Percentiles rank a stretch among this genome's conserved stretches.
Evolutionary conservation across 1,284 basidiomycete genomes (phyloP).

Genomic region (Tilletia walkeri): DNA sequence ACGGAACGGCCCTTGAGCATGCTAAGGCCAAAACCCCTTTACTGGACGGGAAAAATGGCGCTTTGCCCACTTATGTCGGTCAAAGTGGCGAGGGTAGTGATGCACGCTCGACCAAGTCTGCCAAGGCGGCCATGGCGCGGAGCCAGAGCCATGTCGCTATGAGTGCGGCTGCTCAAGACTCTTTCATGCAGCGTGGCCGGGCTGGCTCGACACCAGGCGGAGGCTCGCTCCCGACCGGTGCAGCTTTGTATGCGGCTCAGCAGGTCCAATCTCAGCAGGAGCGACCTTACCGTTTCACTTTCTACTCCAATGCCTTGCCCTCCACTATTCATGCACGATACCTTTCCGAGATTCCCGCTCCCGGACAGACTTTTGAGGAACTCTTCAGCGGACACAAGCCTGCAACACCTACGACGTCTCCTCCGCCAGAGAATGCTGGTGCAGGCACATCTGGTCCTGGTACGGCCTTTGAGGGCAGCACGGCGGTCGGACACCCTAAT

Average conservation of each 20-base stretch:
- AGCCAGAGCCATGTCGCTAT: slow-evolving; percentile 13
- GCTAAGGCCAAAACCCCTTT: slow-evolving; percentile 53
- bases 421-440: neutral
- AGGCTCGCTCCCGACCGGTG: slow-evolving; percentile 12
- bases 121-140: slow-evolving; percentile 17
- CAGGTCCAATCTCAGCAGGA: slow-evolving; percentile 26
- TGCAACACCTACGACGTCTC: neutral
- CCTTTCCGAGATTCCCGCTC: slow-evolving; percentile 86
- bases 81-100: slow-evolving; percentile 37
- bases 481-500: slow-evolving; percentile 5
- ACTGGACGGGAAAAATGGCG: slow-evolving; percentile 29
- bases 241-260: slow-evolving; percentile 14
- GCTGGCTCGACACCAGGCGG: slow-evolving; percentile 12
- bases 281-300: slow-evolving; percentile 93
- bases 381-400: slow-evolving; percentile 69
- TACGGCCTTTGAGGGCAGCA: neutral
- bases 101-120: slow-evolving; percentile 46
- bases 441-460: neutral
- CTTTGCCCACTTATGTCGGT: neutral
- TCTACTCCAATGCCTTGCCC: slow-evolving; percentile 90
- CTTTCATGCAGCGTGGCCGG: neutral
- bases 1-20: neutral
- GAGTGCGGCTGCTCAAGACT: slow-evolving; percentile 9
- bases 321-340: slow-evolving; percentile 93
- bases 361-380: slow-evolving; percentile 89